These are phyloP conservation scores for Crithidia bombi DNA, from an alignment of 208 protist genomes.

Conservation along the genomic window DNA sequence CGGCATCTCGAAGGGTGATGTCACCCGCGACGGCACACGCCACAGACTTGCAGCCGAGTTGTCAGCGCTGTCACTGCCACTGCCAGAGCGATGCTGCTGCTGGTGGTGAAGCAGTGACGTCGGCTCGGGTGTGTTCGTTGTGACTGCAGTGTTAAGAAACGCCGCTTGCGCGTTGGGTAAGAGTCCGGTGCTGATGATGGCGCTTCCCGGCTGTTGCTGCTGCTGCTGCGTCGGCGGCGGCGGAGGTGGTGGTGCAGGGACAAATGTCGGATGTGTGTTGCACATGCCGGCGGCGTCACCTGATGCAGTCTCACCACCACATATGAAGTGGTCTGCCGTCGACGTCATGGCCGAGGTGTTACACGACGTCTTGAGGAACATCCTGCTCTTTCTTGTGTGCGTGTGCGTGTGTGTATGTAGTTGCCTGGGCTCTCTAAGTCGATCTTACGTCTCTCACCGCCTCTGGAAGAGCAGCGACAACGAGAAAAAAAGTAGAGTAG, in stretches of 20 bases:
- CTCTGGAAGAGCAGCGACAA: neutral
- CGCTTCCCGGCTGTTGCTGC: too few relatives aligned
- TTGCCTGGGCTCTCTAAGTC: too few relatives aligned
- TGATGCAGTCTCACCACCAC: neutral
- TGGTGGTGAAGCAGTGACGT: neutral
- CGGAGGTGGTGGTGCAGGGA: too few relatives aligned
- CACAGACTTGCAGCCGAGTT: neutral
- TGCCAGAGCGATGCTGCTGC: neutral
- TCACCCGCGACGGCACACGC: neutral
- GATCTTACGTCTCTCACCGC: too few relatives aligned
- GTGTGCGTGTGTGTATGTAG: too few relatives aligned
- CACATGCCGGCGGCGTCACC: neutral
- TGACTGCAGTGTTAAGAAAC: too few relatives aligned
- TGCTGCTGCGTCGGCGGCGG: neutral
- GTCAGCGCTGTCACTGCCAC: constrained; percentile 1
- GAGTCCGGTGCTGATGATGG: too few relatives aligned
- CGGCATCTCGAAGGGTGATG: neutral
- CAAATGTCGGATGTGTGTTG: neutral
- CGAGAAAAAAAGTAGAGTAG: neutral
- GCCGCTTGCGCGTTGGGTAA: too few relatives aligned
- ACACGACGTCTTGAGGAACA: neutral
- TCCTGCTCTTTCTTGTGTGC: neutral
- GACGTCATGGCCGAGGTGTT: neutral
- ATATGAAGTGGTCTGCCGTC: neutral
- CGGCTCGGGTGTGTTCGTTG: too few relatives aligned